Evolutionary conservation across 208 protist species (phyloP).

Genomic region (Herpetomonas samuelpessoai): DNA sequence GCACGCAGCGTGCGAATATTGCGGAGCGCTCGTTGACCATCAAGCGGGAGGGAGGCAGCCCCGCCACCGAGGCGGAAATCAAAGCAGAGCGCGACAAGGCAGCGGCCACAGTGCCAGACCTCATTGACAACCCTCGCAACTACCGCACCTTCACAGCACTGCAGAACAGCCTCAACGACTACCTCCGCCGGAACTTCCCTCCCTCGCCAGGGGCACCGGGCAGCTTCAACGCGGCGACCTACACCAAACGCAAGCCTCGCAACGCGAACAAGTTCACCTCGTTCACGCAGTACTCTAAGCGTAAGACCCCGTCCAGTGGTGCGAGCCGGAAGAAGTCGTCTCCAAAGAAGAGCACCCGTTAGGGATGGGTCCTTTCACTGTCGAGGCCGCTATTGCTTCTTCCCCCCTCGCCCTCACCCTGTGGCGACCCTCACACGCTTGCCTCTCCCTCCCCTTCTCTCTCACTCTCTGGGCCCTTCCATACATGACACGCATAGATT

Average conservation of each 20-base stretch:
- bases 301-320: background rate
- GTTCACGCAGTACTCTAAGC: background rate
- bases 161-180: constrained; percentile 81
- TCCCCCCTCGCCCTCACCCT: constrained; percentile 3
- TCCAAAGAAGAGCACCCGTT: constrained; percentile 16
- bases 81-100: constrained; percentile 38
- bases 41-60: constrained; percentile 32
- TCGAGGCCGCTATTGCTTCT: too few species aligned
- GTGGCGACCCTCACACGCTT: background rate
- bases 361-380: too few species aligned
- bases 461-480: too few species aligned
- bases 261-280: constrained; percentile 10
- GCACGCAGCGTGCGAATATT: constrained; percentile 58
- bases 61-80: constrained; percentile 34
- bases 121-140: constrained; percentile 39
- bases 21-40: constrained; percentile 60
- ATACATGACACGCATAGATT: too few species aligned
- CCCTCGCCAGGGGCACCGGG: constrained; percentile 9
- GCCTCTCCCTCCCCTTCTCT: constrained; percentile 1
- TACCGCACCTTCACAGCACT: constrained; percentile 83
- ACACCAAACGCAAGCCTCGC: constrained; percentile 1
- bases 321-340: constrained; percentile 7
- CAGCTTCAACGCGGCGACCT: background rate
- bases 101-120: constrained; percentile 47
- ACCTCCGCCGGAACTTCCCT: constrained; percentile 77